Base-by-base conservation (phyloP, 208 protist species). In the Trichomonas vaginalis region DNA sequence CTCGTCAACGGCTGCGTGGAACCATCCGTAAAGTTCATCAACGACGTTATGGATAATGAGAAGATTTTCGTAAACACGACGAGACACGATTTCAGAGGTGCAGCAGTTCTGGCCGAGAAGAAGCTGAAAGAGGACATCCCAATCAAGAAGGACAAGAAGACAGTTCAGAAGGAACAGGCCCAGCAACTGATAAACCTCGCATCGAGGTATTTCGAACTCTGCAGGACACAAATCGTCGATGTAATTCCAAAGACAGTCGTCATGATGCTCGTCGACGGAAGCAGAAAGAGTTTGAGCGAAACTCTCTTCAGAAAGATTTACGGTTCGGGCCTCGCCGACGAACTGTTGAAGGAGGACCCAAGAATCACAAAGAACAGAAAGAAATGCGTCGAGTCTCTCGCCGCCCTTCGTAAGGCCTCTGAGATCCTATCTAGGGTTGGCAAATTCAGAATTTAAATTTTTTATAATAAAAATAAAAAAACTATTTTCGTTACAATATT, bases 291-390 rank as follows among this genome's bases (percentile, higher is more conserved):
- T 15, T 45, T 97, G 4, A 95, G 97, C 23, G 96, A 96, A 32
- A 95, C 83, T 46, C 45, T 97, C 0, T 92, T 97, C 17, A 79
- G 62, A 21, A 97, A 95, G 12, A 56, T 97, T 35, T 97, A 97
- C 39, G 97, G 97, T 21, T 90, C 95, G 15, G 42, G 37, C 27
- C 27, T 80, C 17, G 96, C 97, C 27, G 96, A 96, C n/a, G 95
- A 97, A 42, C 47, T 97, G n/a, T 48, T 97, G n/a, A 95, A 49
- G 42, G 97, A 97, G 96, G 96, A 97, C 95, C 96, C 96, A 32
- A 56, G 56, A 51, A 96, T 97, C 80, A 79, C 96, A 21, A 88
- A 96, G 42, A 97, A 97, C 45, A 49, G 97, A 61, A 56, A 95
- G 12, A 86, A 96, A 62, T 83, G 88, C 42, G 95, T 51, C 23